phyloP scores from a whole-genome alignment of 257 asterid species.

The Gardenia jasminoides region DNA sequence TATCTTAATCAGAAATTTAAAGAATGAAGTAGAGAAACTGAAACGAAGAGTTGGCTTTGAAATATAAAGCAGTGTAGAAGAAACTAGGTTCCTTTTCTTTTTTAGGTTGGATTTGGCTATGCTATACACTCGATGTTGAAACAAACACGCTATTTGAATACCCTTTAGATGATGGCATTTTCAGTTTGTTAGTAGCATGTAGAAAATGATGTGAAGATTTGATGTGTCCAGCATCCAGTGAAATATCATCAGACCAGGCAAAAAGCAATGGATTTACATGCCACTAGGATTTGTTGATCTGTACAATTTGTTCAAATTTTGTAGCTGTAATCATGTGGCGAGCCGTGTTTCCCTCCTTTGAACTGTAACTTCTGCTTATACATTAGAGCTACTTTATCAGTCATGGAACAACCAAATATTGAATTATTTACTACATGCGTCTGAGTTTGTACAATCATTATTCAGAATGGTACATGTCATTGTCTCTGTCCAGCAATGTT shows the following conservation, averaged over 20 bases:
- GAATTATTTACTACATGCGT: not conserved
- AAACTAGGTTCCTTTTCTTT: not conserved
- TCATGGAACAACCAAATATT: not conserved
- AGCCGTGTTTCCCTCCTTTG: not conserved
- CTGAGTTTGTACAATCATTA: not conserved
- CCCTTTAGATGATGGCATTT: not conserved
- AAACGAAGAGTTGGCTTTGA: not conserved
- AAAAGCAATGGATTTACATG: not conserved
- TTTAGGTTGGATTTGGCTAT: not conserved
- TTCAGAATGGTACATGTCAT: not conserved
- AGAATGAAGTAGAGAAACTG: not conserved
- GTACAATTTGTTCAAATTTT: not conserved
- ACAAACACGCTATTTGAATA: not conserved
- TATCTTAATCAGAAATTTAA: not conserved
- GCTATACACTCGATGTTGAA: not conserved
- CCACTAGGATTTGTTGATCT: slow-evolving; percentile 1
- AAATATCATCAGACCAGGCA: not conserved
- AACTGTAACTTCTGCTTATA: not conserved
- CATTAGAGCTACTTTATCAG: not conserved
- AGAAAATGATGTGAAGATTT: not conserved
- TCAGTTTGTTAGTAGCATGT: not conserved
- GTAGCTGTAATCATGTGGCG: not conserved
- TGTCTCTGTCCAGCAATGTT: slow-evolving; percentile 6
- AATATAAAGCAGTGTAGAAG: not conserved
- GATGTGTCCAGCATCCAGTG: not conserved